Conservation (phyloP, 768 basidiomycete genomes). For the Amanita brunnescens region DNA sequence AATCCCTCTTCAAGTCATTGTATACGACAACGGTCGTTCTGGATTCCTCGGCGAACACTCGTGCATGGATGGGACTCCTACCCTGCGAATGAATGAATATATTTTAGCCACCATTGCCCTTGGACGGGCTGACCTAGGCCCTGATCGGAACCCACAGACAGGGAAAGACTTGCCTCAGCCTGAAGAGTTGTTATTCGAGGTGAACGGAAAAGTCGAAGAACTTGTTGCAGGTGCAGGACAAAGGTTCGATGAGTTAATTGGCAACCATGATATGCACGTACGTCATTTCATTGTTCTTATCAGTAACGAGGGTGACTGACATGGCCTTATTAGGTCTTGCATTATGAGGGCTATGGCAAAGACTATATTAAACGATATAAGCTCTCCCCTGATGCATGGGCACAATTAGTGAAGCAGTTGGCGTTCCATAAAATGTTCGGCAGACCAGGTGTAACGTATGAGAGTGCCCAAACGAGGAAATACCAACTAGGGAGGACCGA, state of each 20-base stretch:
- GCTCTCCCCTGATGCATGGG: conserved; percentile 90
- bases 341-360: conserved; percentile 89
- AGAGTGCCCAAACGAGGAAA: conserved; percentile 90
- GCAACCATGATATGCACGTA: conserved; percentile 72
- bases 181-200: conserved; percentile 60
- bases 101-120: conserved; percentile 66
- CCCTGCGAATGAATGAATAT: conserved; percentile 93
- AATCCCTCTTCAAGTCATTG: conserved; percentile 57
- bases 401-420: conserved; percentile 91
- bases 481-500: conserved; percentile 90
- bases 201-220: conserved; percentile 43
- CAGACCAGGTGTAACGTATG: conserved; percentile 79
- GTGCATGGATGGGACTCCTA: conserved; percentile 93
- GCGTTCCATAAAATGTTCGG: conserved; percentile 83
- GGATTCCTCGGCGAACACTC: conserved; percentile 89
- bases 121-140: conserved; percentile 70
- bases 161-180: conserved; percentile 41
- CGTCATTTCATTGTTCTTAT: conserved; percentile 13
- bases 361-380: conserved; percentile 73
- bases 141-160: conserved; percentile 25
- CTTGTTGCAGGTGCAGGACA: conserved; percentile 51
- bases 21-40: conserved; percentile 91
- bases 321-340: conserved; percentile 48
- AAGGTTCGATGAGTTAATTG: conserved; percentile 71
- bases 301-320: neutral